A percentile compares a stretch with the other conserved stretches of the same genome.
phyloP scores from a whole-genome alignment of 2,329 filamentous ascomycete genomes.

The Plenodomus biglobosus region DNA sequence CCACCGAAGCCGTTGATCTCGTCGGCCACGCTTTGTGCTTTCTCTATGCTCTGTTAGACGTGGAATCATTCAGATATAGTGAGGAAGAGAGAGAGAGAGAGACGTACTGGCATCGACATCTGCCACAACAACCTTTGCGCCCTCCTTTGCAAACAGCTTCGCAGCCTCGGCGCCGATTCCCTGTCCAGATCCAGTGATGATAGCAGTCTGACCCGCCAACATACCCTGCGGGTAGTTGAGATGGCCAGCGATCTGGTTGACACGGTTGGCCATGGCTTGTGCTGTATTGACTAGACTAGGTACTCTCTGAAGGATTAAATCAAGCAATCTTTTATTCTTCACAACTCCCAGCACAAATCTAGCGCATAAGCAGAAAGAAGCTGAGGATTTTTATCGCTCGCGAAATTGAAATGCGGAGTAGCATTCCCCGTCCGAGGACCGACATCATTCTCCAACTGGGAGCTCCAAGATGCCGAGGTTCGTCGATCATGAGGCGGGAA shows the following conservation, averaged over 20 bases:
- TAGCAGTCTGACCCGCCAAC: slow-evolving; percentile 77
- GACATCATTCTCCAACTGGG: too few relatives aligned
- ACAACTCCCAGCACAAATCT: too few relatives aligned
- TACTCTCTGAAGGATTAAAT: not conserved
- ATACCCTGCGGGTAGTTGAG: slow-evolving; percentile 81
- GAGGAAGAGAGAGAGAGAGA: too few relatives aligned
- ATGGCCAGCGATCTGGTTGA: slow-evolving; percentile 73
- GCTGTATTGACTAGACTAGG: not conserved
- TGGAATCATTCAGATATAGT: not conserved
- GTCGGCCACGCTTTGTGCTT: slow-evolving; percentile 67
- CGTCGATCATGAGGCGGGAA: too few relatives aligned
- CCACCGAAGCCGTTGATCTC: slow-evolving; percentile 68
- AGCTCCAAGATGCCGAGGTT: slow-evolving; percentile 13
- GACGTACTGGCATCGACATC: slow-evolving; percentile 72
- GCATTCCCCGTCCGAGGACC: slow-evolving; percentile 17
- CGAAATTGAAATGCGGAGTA: slow-evolving; percentile 25
- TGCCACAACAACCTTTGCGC: slow-evolving; percentile 78
- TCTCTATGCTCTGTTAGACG: slow-evolving; percentile 54
- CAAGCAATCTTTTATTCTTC: too few relatives aligned
- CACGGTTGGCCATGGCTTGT: slow-evolving; percentile 45
- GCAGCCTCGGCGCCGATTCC: slow-evolving; percentile 87
- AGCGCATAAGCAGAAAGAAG: slow-evolving; percentile 1
- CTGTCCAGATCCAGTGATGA: slow-evolving; percentile 83
- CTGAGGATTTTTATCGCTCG: not conserved
- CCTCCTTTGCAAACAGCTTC: slow-evolving; percentile 81